phyloP scores from a whole-genome alignment of 1,284 basidiomycete genomes.

The Taiwanofungus camphoratus region DNA sequence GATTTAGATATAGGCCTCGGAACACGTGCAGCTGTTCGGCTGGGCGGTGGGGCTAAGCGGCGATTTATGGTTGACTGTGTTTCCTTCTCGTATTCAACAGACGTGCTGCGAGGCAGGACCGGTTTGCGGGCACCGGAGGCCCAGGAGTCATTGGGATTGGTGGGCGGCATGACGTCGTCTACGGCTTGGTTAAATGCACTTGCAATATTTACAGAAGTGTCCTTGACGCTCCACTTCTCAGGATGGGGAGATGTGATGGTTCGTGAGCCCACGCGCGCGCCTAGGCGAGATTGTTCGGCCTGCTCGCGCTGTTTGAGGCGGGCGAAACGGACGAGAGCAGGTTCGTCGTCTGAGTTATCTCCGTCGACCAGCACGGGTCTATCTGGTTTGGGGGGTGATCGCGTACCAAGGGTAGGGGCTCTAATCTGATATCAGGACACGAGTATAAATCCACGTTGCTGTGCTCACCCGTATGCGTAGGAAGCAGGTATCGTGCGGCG shows the following conservation, averaged over 20 bases:
- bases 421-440: conserved; percentile 32
- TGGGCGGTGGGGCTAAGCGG: conserved; percentile 53
- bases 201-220: conserved; percentile 82
- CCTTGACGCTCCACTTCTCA: conserved; percentile 64
- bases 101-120: conserved; percentile 60
- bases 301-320: conserved; percentile 49
- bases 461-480: conserved; percentile 62
- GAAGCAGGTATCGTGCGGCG: conserved; percentile 44
- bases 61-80: conserved; percentile 46
- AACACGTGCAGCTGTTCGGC: conserved; percentile 30
- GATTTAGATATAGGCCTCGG: conserved; percentile 39
- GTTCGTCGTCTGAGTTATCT: conserved; percentile 34
- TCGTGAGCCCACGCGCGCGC: conserved; percentile 21
- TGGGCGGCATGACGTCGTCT: conserved; percentile 30
- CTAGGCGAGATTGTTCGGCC: conserved; percentile 9
- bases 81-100: conserved; percentile 71
- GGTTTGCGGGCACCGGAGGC: conserved; percentile 48
- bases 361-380: conserved; percentile 16
- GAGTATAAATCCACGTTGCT: conserved; percentile 12
- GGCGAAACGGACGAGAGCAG: conserved; percentile 44
- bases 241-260: conserved; percentile 46
- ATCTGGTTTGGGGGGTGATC: conserved; percentile 52
- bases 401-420: conserved; percentile 49
- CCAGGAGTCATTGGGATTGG: conserved; percentile 58
- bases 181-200: conserved; percentile 72